A percentile compares a stretch with the other conserved stretches of the same genome.
These are phyloP conservation scores for Colletotrichum siamense DNA, from an alignment of 2,329 filamentous ascomycete genomes.

Conservation along the genomic window DNA sequence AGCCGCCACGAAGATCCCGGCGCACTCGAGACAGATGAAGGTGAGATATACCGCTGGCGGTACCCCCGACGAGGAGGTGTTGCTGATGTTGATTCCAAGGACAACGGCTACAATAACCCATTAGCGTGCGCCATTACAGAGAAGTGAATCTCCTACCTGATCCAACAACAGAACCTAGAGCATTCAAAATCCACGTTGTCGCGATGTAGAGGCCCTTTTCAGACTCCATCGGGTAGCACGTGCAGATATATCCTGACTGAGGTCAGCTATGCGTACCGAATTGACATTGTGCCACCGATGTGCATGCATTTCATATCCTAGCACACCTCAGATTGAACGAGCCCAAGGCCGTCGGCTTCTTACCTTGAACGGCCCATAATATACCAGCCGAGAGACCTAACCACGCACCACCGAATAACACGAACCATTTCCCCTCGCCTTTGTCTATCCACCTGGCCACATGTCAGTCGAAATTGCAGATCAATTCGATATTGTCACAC, in stretches of 20 bases:
- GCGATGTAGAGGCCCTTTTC: neutral
- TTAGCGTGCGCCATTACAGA: neutral
- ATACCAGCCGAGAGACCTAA: neutral
- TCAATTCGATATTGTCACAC: accelerated
- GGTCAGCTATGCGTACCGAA: neutral
- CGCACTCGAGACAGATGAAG: neutral
- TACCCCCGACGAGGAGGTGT: neutral
- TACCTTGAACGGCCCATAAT: neutral
- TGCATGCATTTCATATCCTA: neutral
- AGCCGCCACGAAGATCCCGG: neutral
- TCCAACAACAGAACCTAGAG: neutral
- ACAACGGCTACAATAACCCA: neutral
- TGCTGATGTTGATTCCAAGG: neutral
- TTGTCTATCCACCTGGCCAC: neutral
- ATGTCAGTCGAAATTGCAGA: neutral
- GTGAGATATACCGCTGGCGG: neutral
- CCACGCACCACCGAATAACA: neutral
- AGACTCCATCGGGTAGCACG: neutral
- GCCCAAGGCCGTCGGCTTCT: neutral
- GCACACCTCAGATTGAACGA: neutral
- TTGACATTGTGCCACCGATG: neutral
- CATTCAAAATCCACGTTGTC: neutral
- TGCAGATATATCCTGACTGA: neutral
- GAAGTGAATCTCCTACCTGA: neutral
- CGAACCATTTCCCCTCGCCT: neutral